A percentile compares a stretch with the other conserved stretches of the same genome.
phyloP scores from a whole-genome alignment of 495 filamentous ascomycete genomes.

The Echria macrotheca region DNA sequence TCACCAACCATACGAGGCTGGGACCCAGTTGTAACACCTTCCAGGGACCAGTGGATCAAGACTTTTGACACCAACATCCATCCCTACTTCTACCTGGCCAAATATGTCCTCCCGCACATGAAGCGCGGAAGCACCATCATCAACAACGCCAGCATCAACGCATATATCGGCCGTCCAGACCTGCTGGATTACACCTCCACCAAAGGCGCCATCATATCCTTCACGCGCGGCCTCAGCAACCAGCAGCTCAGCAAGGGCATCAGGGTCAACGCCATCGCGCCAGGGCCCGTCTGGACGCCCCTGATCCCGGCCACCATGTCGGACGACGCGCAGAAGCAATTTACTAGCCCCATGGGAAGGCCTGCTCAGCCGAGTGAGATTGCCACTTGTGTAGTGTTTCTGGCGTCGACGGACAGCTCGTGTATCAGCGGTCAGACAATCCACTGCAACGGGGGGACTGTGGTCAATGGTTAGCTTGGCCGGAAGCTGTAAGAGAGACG shows the following conservation, averaged over 20 bases:
- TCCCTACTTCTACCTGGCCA: constrained; percentile 68
- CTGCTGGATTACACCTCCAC: constrained; percentile 81
- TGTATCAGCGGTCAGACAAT: constrained; percentile 57
- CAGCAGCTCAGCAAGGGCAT: constrained; percentile 68
- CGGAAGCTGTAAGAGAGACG: no score
- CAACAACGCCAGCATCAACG: constrained; percentile 77
- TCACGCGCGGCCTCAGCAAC: constrained; percentile 74
- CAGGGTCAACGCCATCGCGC: constrained; percentile 74
- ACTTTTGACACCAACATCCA: constrained; percentile 76
- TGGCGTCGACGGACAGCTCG: constrained; percentile 70
- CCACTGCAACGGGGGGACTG: constrained; percentile 63
- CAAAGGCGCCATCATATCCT: constrained; percentile 78
- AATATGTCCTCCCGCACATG: constrained; percentile 74
- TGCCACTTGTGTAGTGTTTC: constrained; percentile 79
- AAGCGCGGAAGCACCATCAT: constrained; percentile 72
- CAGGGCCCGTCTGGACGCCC: constrained; percentile 82
- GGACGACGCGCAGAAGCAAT: constrained; percentile 62
- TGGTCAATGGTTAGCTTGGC: constrained; percentile 60
- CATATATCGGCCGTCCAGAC: constrained; percentile 75
- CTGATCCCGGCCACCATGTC: constrained; percentile 76
- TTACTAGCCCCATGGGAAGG: constrained; percentile 73
- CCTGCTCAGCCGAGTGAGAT: constrained; percentile 76
- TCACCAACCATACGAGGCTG: no score
- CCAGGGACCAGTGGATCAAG: constrained; percentile 72
- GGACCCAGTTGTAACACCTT: no score